Conservation (phyloP, 805 yeast genomes). For the Spathaspora gorwiae region DNA sequence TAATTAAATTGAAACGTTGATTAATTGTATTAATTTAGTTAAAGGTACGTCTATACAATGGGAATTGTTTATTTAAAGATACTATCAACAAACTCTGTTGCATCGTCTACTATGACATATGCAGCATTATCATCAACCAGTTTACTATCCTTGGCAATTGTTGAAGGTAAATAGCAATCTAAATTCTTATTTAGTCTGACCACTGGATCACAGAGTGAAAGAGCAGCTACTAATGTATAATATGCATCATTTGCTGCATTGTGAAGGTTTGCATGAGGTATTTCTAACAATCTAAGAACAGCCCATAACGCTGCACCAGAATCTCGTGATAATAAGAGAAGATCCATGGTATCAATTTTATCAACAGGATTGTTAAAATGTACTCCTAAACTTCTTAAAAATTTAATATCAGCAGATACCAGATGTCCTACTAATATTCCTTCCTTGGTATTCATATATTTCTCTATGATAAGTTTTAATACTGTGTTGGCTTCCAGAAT, state of each 20-base stretch:
- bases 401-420: constrained; percentile 48
- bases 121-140: background rate
- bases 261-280: constrained; percentile 59
- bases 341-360: constrained; percentile 44
- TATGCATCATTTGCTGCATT: constrained; percentile 73
- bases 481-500: constrained; percentile 31
- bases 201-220: constrained; percentile 49
- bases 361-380: constrained; percentile 32
- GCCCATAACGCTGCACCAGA: constrained; percentile 43
- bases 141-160: background rate
- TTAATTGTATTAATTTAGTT: too few species aligned
- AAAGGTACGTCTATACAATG: too few species aligned
- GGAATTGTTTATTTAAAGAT: background rate
- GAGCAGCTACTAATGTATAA: constrained; percentile 50
- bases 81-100: background rate
- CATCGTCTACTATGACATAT: background rate
- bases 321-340: constrained; percentile 39
- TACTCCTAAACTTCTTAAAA: constrained; percentile 47
- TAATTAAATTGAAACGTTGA: too few species aligned
- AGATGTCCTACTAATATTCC: constrained; percentile 56
- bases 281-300: constrained; percentile 39
- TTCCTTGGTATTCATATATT: constrained; percentile 32
- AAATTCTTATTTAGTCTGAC: constrained; percentile 18
- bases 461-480: constrained; percentile 39
- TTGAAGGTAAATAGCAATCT: constrained; percentile 10